Evolutionary conservation across 495 filamentous ascomycete genomes (phyloP), one percentile per base, ranked within the genome.

Genomic region (Penicillium salamii): DNA sequence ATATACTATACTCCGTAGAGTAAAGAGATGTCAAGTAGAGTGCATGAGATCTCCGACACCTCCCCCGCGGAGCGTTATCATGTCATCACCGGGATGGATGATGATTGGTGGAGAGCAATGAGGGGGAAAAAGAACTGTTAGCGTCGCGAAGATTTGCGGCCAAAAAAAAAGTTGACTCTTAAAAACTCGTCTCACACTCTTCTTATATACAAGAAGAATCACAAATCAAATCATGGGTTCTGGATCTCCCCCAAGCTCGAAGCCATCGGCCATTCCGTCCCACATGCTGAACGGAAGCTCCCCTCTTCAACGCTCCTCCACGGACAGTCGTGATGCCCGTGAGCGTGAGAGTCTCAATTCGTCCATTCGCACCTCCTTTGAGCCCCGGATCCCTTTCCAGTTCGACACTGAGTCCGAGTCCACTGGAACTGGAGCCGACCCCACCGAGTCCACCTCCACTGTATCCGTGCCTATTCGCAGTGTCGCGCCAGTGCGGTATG

Each of bases 261-360:
- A 70, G 62, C 69, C 75, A 42, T 69, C 77, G 32, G 72, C 75
- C 8, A 66, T 78, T 32, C 74, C 77, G 17, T 70, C 74, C 39
- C 68, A 76, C 53, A 63, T 80, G 39, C 41, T 74, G 43, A 77
- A 79, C 58, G 76, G 76, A 19, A 61, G 62, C 39, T 75, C 74
- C 42, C 70, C 73, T 33, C 58, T 76, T 40, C 59, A 73, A 46
- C 23, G 23, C 4, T 46, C 49, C 5, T 59, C 68, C n/a, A 44
- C 50, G 15, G 28, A 49, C 7, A 38, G 49, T 26, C 69, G 72
- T n/a, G 70, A 71, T 58, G 68, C 58, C 34, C 71, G 74, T 50
- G 77, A 80, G 43, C 67, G 75, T 7, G 76, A 78, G 41, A 74
- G 63, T 35, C 66, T 80, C 51, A 75, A 75, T 53, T 68, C 76